A percentile compares a stretch with the other conserved stretches of the same genome.
Evolutionary conservation across 352 stramenopile genomes (phyloP).

Genomic region (Aphanomyces cochlioides): DNA sequence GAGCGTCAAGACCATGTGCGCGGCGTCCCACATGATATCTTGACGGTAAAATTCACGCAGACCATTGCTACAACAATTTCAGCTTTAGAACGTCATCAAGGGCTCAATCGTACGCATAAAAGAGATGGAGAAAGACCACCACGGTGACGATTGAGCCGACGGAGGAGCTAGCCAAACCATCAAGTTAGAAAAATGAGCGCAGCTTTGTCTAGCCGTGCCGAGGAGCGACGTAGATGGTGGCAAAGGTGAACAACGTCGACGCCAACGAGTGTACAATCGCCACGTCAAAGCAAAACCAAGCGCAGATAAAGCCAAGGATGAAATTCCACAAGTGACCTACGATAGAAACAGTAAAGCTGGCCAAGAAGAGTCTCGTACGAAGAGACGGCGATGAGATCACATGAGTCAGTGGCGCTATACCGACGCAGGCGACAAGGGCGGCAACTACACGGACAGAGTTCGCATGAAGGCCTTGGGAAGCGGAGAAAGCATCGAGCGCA

Average conservation of each 20-base stretch:
- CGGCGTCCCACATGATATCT: slow-evolving; percentile 76
- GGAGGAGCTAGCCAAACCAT: neutral
- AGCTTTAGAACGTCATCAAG: slow-evolving; percentile 41
- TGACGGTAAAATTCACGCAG: slow-evolving; percentile 79
- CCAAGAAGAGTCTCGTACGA: neutral
- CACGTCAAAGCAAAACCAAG: slow-evolving; percentile 74
- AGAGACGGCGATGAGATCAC: neutral
- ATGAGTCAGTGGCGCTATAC: slow-evolving; percentile 66
- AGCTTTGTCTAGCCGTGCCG: slow-evolving; percentile 35
- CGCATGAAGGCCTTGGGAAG: slow-evolving; percentile 67
- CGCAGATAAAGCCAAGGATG: slow-evolving; percentile 51
- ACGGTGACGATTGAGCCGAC: slow-evolving; percentile 5
- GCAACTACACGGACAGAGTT: slow-evolving; percentile 77
- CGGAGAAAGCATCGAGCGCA: slow-evolving; percentile 60
- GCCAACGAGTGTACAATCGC: slow-evolving; percentile 68
- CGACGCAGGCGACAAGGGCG: slow-evolving; percentile 55
- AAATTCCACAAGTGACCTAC: slow-evolving; percentile 64
- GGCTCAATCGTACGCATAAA: slow-evolving; percentile 43
- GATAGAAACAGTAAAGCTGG: neutral
- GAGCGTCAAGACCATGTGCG: slow-evolving; percentile 81
- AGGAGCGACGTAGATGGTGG: slow-evolving; percentile 58
- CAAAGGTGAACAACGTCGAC: slow-evolving; percentile 55
- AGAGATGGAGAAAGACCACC: slow-evolving; percentile 32
- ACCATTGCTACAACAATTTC: slow-evolving; percentile 33
- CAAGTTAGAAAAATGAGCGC: too few relatives aligned